Percentiles rank a stretch among this genome's conserved stretches.
Evolutionary conservation across 2,329 filamentous ascomycete genomes (phyloP).

Genomic region (Exophiala mesophila): DNA sequence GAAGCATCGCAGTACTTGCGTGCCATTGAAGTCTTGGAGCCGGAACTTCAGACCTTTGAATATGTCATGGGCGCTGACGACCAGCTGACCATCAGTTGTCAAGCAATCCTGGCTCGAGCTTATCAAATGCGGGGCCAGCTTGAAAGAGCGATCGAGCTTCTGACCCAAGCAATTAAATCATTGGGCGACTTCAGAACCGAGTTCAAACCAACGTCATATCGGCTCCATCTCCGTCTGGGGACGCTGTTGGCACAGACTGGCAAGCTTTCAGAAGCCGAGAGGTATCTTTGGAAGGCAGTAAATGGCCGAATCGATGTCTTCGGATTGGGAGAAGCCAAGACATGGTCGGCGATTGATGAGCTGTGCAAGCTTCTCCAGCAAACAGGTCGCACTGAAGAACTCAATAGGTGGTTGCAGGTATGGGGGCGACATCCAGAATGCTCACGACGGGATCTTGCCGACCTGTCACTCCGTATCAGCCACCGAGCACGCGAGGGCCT

Average conservation of each 20-base stretch:
- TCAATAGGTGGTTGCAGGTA: neutral
- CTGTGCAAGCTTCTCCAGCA: neutral
- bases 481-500: neutral
- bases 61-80: constrained; percentile 18
- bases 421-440: neutral
- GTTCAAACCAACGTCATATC: constrained; percentile 1
- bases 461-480: neutral
- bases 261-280: neutral
- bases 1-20: constrained; percentile 1
- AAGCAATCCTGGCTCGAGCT: constrained; percentile 14
- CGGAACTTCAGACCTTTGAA: constrained; percentile 13
- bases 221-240: constrained; percentile 4
- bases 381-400: neutral
- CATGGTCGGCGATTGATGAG: neutral
- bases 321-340: neutral
- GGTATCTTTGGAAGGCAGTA: neutral
- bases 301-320: neutral
- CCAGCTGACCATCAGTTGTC: constrained; percentile 21
- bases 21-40: constrained; percentile 9
- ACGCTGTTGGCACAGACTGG: neutral
- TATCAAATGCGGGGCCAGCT: constrained; percentile 5
- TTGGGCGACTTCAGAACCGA: neutral
- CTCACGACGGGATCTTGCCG: neutral
- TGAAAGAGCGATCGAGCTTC: neutral
- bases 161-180: constrained; percentile 1